A percentile compares a stretch with the other conserved stretches of the same genome.
Evolutionary conservation across 2,329 filamentous ascomycete genomes (phyloP).

Genomic region (Diaporthe longicolla): DNA sequence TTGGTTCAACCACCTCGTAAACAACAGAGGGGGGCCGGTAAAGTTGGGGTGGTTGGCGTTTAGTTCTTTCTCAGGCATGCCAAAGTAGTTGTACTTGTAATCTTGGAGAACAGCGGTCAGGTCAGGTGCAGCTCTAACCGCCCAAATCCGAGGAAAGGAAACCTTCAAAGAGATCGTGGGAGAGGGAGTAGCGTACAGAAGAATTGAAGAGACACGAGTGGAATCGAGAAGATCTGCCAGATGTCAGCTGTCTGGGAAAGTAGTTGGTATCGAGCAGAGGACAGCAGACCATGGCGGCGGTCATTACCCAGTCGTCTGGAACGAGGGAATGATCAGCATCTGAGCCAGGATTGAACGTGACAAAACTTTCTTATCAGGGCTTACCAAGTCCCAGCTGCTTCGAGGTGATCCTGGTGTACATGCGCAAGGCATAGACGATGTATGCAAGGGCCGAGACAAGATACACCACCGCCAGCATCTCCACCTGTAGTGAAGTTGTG

Average conservation of each 20-base stretch:
- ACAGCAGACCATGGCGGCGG: neutral
- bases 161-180: no score
- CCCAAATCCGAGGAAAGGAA: neutral
- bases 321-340: neutral
- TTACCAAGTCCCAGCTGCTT: conserved; percentile 16
- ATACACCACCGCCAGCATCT: conserved; percentile 7
- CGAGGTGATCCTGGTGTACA: conserved; percentile 2
- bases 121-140: no score
- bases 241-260: no score
- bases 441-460: conserved; percentile 2
- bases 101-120: neutral
- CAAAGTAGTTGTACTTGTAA: conserved; percentile 3
- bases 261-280: fast-evolving
- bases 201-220: neutral
- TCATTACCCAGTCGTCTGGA: conserved; percentile 23
- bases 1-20: neutral
- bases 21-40: no score
- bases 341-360: fast-evolving
- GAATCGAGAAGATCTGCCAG: neutral
- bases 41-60: no score
- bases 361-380: neutral
- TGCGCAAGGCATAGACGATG: conserved; percentile 1
- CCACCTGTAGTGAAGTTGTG: neutral
- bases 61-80: neutral
- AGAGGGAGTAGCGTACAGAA: neutral